Conservation (phyloP, 257 asterid genomes). For the Solanum gracilifrons region DNA sequence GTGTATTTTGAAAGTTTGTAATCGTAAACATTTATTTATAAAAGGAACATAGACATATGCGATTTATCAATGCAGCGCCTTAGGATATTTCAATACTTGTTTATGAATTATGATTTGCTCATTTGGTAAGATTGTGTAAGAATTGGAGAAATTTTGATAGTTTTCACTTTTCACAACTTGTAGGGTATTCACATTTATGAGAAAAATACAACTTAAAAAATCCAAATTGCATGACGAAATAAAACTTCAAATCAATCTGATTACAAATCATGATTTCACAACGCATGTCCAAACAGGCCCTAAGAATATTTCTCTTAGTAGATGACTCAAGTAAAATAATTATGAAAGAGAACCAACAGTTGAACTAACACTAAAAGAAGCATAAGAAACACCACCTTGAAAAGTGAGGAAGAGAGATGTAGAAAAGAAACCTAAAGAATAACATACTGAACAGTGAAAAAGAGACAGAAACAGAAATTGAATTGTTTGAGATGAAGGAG, state of each 20-base stretch:
- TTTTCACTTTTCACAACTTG: not conserved
- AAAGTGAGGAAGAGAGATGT: not conserved
- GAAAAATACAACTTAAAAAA: not conserved
- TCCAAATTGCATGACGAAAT: not conserved
- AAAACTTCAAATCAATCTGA: not conserved
- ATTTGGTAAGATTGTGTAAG: not conserved
- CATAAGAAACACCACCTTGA: not conserved
- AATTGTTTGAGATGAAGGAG: not conserved
- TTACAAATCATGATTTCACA: not conserved
- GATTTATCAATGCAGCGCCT: not conserved
- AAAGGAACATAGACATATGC: not conserved
- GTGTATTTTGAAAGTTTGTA: not conserved
- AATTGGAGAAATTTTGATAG: not conserved
- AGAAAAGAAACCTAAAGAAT: not conserved
- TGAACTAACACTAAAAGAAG: not conserved
- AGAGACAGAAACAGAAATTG: not conserved
- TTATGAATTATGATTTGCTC: not conserved
- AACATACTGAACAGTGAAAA: not conserved
- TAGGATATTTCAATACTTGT: not conserved
- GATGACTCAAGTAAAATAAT: not conserved
- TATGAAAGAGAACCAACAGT: not conserved
- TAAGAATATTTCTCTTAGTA: not conserved
- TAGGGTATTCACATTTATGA: not conserved
- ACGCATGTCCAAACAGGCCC: not conserved
- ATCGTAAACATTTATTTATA: not conserved